A percentile compares a stretch with the other conserved stretches of the same genome.
These are phyloP conservation scores for Volvariella surrecta DNA, from an alignment of 1,284 basidiomycete genomes.

Conservation along the genomic window DNA sequence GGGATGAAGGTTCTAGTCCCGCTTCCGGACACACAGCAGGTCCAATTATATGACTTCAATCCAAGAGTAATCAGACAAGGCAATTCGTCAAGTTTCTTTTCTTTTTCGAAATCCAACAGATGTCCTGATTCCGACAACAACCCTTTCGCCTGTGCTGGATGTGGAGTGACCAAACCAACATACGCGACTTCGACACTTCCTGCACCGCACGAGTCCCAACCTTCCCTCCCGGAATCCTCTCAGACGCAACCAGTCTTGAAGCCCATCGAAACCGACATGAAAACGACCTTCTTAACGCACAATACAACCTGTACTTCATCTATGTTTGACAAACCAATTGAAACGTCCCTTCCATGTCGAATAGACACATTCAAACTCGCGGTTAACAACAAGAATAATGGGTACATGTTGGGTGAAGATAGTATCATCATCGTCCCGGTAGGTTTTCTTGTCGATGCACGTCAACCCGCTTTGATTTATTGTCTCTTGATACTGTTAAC, in stretches of 20 bases:
- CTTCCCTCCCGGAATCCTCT: neutral
- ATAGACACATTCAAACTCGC: neutral
- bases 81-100: neutral
- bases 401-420: slow-evolving; percentile 1
- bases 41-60: slow-evolving; percentile 8
- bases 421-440: neutral
- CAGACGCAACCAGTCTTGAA: neutral
- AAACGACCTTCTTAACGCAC: neutral
- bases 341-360: neutral
- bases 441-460: neutral
- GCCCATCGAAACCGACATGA: neutral
- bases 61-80: neutral
- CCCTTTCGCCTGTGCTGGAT: no score
- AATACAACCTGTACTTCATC: neutral
- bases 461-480: neutral
- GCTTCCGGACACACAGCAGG: neutral
- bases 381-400: neutral
- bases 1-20: slow-evolving; percentile 9
- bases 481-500: neutral
- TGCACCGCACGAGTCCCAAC: neutral
- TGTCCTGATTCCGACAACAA: no score
- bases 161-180: neutral
- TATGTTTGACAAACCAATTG: neutral
- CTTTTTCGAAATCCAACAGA: neutral
- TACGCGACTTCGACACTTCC: neutral